Base-by-base conservation (phyloP, 2,329 filamentous ascomycete genomes). In the Westerdykella aurantiaca region DNA sequence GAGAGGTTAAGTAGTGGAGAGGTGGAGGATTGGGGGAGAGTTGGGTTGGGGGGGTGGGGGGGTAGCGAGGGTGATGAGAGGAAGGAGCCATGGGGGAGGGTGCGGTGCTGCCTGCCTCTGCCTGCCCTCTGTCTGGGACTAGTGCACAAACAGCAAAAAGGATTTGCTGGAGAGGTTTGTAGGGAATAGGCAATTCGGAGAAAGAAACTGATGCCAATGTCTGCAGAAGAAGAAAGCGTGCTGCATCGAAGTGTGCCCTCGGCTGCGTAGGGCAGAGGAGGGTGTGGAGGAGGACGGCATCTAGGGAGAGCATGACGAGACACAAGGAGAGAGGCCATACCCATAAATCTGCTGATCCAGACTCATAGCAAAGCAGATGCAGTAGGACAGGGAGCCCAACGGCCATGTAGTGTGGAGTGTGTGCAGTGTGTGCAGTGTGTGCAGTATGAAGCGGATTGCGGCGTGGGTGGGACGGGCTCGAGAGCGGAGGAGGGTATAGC, bases 261-360 rank as follows among this genome's bases (percentile, higher is more conserved):
- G 6, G 18, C 7, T 29, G 11, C 9, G 25, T 29, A 29, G 25
- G 10, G 18, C 18, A 29, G 25, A 29, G 25, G 9, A 9, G 25
- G 4, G 7, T 29, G 9, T 29, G 25, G 13, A 35, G 4, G 33
- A 35, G 33, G 18, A 35, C 44, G 38, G 45, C 43, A 56, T 47
- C 48, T 41, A 46, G 41, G 35, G 25, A 35, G 39, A 44, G 46
- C 39, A 35, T 43, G 42, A 50, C 45, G 44, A 47, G 46, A 41
- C 44, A 48, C n/a, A 21, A 21, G 49, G 56, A 57, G 49, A 45
- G 49, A 53, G 50, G 38, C 45, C 64, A 44, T 69, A 69, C 66
- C 66, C 66, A 66, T 67, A 61, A 56, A 63, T 64, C 35, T 66
- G 60, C 49, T 67, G 64, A 58, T 66, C 66, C 61, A 67, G 50